phyloP scores from a whole-genome alignment of 2,329 filamentous ascomycete species.

The Arachnomyces sp. region DNA sequence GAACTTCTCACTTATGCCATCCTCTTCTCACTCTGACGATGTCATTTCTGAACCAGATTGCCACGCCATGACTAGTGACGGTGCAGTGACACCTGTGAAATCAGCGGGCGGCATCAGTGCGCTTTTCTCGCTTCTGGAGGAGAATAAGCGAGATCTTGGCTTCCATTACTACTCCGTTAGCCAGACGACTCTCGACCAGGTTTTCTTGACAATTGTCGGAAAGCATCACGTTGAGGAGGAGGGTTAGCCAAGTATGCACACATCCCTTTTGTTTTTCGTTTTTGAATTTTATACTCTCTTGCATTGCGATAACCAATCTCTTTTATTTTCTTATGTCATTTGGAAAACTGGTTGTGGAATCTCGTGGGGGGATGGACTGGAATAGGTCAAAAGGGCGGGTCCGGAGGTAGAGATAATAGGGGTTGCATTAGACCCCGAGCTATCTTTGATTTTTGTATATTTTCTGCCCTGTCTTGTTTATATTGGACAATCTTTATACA shows the following conservation, averaged over 20 bases:
- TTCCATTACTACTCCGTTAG: slow-evolving; percentile 81
- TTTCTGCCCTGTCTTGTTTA: no score
- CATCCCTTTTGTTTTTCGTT: not conserved
- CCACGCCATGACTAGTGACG: not conserved
- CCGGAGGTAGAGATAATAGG: no score
- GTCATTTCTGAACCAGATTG: not conserved
- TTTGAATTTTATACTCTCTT: no score
- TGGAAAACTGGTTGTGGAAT: no score
- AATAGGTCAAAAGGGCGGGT: no score
- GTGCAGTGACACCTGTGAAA: slow-evolving; percentile 1
- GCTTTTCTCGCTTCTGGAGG: slow-evolving; percentile 66
- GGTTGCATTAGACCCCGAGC: not conserved
- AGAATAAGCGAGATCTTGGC: slow-evolving; percentile 57
- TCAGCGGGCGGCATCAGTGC: slow-evolving; percentile 35
- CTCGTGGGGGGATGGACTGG: no score
- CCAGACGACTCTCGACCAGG: slow-evolving; percentile 81
- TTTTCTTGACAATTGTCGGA: slow-evolving; percentile 78
- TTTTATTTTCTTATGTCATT: no score
- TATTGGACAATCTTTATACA: no score
- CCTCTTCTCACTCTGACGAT: not conserved
- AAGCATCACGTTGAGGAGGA: slow-evolving; percentile 73
- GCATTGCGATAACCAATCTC: no score
- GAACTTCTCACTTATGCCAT: slow-evolving; percentile 2
- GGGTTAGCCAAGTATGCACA: slow-evolving; percentile 14
- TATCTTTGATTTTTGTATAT: not conserved